Base-by-base conservation (phyloP, 371 early-diverging fungal genomes). In the Apophysomyces elegans region DNA sequence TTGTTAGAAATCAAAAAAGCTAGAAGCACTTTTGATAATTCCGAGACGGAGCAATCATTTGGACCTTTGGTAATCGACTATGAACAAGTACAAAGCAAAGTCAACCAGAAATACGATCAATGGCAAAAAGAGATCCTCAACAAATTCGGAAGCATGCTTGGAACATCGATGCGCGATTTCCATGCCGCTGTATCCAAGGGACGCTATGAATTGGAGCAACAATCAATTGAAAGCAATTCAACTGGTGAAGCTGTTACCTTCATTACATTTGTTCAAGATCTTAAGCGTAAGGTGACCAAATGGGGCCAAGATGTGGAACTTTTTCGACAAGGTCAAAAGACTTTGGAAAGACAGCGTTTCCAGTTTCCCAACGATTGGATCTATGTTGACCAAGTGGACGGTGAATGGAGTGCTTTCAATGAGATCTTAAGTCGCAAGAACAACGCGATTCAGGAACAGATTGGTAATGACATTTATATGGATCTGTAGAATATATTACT, bases 61-160 rank as follows among this genome's bases (percentile, higher is more conserved):
- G 97, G 97, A 12, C 85, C 90, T 11, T 82, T 95, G 26, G 86
- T 95, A 0, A 83, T 99, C 47, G 95, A 98, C 71, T 99, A 96
- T 76, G 97, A 94, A 69, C 96, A 97, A 71, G 98, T 98, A 9
- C 99, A 99, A 75, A 88, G 91, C 70, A 99, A 98, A 73, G 98
- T 99, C 64, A 98, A 96, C 65, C 91, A 94, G 58, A 96, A 97
- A 75, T 99, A 99, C 77, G 99, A 98, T 69, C 89, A 87, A 66
- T 99, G 98, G 99, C 99, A 99, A 76, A 87, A 90, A 56, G 99
- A 99, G 68, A 90, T 99, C 45, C 83, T 97, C 59, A 92, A 91
- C 78, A 90, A 90, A 66, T 99, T 97, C 76, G 97, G 97, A 9
- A 75, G 77, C 64, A 91, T 88, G 79, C 80, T 98, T 45, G 93